These are phyloP conservation scores for Syzygium syzygioides DNA, from an alignment of 441 rosid species.

Conservation along the genomic window DNA sequence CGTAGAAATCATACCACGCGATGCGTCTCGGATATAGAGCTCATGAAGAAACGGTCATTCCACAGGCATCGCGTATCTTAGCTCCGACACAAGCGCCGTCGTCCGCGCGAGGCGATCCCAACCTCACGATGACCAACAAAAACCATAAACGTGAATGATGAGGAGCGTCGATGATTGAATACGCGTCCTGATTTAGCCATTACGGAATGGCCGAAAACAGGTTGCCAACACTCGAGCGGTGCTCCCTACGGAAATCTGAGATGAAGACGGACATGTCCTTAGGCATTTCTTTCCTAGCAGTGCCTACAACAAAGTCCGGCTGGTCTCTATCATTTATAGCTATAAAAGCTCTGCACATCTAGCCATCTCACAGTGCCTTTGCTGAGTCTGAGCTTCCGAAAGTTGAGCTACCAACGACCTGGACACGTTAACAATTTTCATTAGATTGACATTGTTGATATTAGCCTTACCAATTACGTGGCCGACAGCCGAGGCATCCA, in stretches of 20 bases:
- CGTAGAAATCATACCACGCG: not conserved
- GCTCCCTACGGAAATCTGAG: not conserved
- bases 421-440: not conserved
- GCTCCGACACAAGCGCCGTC: not conserved
- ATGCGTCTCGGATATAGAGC: not conserved
- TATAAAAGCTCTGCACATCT: not conserved
- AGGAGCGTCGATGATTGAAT: not conserved
- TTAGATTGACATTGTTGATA: not conserved
- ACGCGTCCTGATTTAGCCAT: not conserved
- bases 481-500: not conserved
- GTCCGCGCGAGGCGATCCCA: not conserved
- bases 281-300: not conserved
- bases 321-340: fast-evolving
- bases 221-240: not conserved
- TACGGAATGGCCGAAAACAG: not conserved
- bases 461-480: not conserved
- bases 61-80: not conserved
- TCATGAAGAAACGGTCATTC: not conserved
- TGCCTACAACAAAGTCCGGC: not conserved
- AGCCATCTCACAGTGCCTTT: not conserved
- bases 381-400: not conserved
- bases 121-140: not conserved
- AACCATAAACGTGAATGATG: not conserved
- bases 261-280: not conserved
- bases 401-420: not conserved